Conservation (phyloP, 1,284 basidiomycete species). For the Cutaneotrichosporon arboriforme region DNA sequence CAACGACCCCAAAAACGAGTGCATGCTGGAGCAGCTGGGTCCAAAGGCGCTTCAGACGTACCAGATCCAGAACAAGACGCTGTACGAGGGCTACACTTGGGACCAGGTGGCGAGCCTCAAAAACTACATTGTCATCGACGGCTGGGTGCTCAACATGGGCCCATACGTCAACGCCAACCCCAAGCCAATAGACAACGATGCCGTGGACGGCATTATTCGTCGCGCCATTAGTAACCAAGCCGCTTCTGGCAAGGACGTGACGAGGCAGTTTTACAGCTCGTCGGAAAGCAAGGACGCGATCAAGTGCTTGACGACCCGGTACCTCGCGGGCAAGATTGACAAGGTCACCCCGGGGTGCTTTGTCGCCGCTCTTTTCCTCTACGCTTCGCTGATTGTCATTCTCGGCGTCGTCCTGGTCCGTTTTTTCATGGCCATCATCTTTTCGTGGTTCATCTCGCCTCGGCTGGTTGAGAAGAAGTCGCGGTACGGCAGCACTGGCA, state of each 20-base stretch:
- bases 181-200: slow-evolving; percentile 62
- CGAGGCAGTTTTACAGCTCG: slow-evolving; percentile 71
- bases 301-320: slow-evolving; percentile 74
- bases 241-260: slow-evolving; percentile 77
- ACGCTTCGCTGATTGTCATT: slow-evolving; percentile 85
- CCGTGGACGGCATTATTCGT: slow-evolving; percentile 78
- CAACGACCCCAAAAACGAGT: slow-evolving; percentile 32
- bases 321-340: slow-evolving; percentile 90
- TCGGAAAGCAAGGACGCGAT: slow-evolving; percentile 63
- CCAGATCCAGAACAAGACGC: slow-evolving; percentile 59
- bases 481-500: slow-evolving; percentile 63
- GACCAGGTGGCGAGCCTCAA: slow-evolving; percentile 63
- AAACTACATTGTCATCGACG: slow-evolving; percentile 83
- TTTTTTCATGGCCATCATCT: slow-evolving; percentile 92
- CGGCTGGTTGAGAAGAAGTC: slow-evolving; percentile 68
- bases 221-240: slow-evolving; percentile 57
- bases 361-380: slow-evolving; percentile 82
- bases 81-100: slow-evolving; percentile 81
- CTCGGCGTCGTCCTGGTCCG: slow-evolving; percentile 82
- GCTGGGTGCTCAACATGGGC: slow-evolving; percentile 85
- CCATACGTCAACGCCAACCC: slow-evolving; percentile 78
- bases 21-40: slow-evolving; percentile 2
- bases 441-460: slow-evolving; percentile 90
- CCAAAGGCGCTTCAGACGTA: slow-evolving; percentile 56
- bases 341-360: slow-evolving; percentile 96